A percentile compares a stretch with the other conserved stretches of the same genome.
phyloP scores from a whole-genome alignment of 768 basidiomycete genomes.

The Strobilomyces dryophilus region DNA sequence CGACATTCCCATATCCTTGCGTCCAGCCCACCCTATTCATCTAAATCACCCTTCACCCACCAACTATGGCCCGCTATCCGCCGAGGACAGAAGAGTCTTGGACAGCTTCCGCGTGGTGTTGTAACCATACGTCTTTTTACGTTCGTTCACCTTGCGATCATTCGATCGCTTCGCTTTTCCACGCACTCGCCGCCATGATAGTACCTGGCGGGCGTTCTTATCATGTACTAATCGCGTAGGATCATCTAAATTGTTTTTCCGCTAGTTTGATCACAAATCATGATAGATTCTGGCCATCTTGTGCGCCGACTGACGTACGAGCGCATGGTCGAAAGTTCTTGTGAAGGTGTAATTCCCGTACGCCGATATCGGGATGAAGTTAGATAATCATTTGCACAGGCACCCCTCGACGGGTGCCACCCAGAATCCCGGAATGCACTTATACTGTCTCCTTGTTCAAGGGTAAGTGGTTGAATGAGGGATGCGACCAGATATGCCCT shows the following conservation, averaged over 20 bases:
- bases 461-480: too few species aligned
- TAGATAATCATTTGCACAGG: too few species aligned
- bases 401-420: too few species aligned
- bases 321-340: neutral
- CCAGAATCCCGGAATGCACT: too few species aligned
- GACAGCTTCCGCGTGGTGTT: slow-evolving; percentile 52
- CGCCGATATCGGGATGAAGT: too few species aligned
- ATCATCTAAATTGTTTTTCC: neutral
- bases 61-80: slow-evolving; percentile 39
- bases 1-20: neutral
- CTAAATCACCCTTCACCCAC: slow-evolving; percentile 24
- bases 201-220: slow-evolving; percentile 1
- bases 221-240: slow-evolving; percentile 1
- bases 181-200: neutral
- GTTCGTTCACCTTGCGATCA: neutral
- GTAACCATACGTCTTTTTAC: slow-evolving; percentile 21
- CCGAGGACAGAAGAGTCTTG: slow-evolving; percentile 57
- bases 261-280: neutral
- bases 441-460: too few species aligned
- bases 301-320: too few species aligned
- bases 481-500: too few species aligned
- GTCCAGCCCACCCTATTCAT: slow-evolving; percentile 12
- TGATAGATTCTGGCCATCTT: neutral
- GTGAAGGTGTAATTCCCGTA: too few species aligned
- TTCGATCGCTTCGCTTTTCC: neutral